Evolutionary conservation across 306 rosid species (phyloP), one percentile per base, ranked within the genome.

Genomic region (Vigna unguiculata): DNA sequence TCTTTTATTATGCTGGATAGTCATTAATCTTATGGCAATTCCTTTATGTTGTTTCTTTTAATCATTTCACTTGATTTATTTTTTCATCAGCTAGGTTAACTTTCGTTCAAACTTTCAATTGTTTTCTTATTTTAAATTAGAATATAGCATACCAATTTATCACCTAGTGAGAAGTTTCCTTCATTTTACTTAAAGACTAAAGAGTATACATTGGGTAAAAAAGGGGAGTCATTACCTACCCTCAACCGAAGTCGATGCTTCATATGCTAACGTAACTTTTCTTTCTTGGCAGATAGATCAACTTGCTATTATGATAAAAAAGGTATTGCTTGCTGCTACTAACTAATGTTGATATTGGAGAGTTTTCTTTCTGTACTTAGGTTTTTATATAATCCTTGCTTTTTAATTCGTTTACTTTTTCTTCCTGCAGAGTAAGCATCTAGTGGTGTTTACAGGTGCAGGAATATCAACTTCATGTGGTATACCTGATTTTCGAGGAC

Each of bases 381-480:
- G 9, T 64, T 72, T 67, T 49, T 71, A 63, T 82, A 30, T 58
- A 62, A 66, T 66, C 68, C 11, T 17, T 24, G 13, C 77, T 34
- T 74, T 28, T 76, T 80, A 55, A 60, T 70, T 58, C 78, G 79
- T 45, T 78, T 64, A 36, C 45, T 67, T 60, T 82, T 76, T 83
- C 71, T 71, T 60, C 78, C 82, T 90, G 93, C 88, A 95, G 99
- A 87, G 99, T 83, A 95, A 92, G 90, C 99, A 95, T 88, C 89
- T 95, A 73, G 97, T 95, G 76, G 97, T 91, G 83, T 95, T 95
- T 88, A 95, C 99, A 6, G 99, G 99, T 21, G 97, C 97, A 43
- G 99, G 99, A 82, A 92, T 95, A 80, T 95, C 99, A 66, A 95
- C 99, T 72, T 89, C 99, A 77, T 88, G 97, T 81, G 99, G 99